Conservation (phyloP, 345 rosid species). For the Bretschneidera sinensis region DNA sequence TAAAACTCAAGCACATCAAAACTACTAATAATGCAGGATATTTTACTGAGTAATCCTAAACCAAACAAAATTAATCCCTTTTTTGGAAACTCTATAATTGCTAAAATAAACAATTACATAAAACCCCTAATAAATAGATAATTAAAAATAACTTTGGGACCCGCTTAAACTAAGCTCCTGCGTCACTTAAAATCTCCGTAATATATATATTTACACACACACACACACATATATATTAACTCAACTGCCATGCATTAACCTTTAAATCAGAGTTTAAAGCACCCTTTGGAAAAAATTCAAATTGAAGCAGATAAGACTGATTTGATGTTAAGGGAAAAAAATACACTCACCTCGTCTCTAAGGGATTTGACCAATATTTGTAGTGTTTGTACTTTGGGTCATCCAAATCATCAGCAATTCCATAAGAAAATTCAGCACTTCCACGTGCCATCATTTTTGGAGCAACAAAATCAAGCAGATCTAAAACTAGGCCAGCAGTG, state of each 20-base stretch:
- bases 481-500: slow-evolving; percentile 62
- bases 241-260: not conserved
- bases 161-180: too few species aligned
- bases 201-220: too few species aligned
- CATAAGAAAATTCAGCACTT: slow-evolving; percentile 77
- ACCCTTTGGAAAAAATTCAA: not conserved
- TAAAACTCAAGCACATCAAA: not conserved
- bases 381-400: slow-evolving; percentile 74
- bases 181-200: too few species aligned
- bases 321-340: not conserved
- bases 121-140: too few species aligned
- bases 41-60: too few species aligned
- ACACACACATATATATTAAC: too few species aligned
- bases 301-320: slow-evolving; percentile 4
- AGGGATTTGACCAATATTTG: slow-evolving; percentile 93
- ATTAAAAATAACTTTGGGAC: too few species aligned
- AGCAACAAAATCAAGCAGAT: slow-evolving; percentile 77
- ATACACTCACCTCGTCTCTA: slow-evolving; percentile 76
- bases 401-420: slow-evolving; percentile 89
- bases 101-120: too few species aligned
- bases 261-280: not conserved
- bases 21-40: not conserved
- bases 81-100: too few species aligned
- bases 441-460: slow-evolving; percentile 97
- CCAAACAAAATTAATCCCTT: too few species aligned